Conservation (phyloP, 2,329 filamentous ascomycete genomes). For the Penicillium corylophilum region DNA sequence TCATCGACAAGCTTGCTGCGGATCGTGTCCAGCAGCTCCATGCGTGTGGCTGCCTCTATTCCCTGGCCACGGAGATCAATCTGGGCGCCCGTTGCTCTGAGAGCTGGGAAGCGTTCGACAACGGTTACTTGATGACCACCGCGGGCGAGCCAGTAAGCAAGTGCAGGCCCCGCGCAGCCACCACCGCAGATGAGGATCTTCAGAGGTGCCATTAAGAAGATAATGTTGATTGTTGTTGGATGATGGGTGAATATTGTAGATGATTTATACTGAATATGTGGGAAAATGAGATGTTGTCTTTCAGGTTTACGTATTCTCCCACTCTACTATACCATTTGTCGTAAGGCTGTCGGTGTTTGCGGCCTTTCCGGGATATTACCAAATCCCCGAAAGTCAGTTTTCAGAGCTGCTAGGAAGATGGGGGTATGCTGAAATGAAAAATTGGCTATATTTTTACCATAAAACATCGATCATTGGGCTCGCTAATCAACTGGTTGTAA, state of each 20-base stretch:
- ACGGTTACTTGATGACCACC: constrained; percentile 39
- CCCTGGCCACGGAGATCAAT: constrained; percentile 56
- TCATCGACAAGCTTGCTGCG: constrained; percentile 47
- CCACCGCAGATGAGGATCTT: constrained; percentile 51
- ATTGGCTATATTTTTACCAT: too few relatives aligned
- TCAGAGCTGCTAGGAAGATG: too few relatives aligned
- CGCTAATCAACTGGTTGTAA: too few relatives aligned
- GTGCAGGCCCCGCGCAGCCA: constrained; percentile 43
- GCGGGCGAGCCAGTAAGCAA: constrained; percentile 52
- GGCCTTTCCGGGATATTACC: constrained; percentile 1
- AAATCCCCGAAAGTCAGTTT: too few relatives aligned
- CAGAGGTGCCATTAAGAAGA: constrained; percentile 23
- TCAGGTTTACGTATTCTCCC: too few relatives aligned
- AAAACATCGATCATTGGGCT: too few relatives aligned
- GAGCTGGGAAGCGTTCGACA: constrained; percentile 41
- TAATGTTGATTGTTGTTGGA: not conserved
- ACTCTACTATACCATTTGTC: not conserved
- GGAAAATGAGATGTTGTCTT: too few relatives aligned
- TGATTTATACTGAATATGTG: too few relatives aligned
- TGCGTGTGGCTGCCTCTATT: constrained; percentile 51
- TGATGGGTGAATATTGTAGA: too few relatives aligned
- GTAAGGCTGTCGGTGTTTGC: not conserved
- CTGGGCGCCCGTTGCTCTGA: constrained; percentile 53
- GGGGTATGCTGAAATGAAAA: too few relatives aligned
- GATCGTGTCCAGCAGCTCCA: constrained; percentile 51